Conservation (phyloP, 805 yeast species). For the Saccharomycopsis schoenii region DNA sequence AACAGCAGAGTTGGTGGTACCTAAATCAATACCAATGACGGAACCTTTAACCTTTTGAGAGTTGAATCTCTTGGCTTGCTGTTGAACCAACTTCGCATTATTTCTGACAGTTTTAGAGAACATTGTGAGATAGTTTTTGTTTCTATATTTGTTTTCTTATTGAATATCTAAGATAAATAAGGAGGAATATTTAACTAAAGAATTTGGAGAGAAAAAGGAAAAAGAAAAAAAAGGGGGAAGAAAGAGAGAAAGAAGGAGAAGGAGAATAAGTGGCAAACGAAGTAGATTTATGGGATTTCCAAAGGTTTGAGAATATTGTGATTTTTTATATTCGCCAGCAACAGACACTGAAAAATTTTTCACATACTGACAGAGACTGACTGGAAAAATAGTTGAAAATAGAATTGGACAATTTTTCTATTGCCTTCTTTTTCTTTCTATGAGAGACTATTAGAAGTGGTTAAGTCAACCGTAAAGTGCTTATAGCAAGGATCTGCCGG, state of each 20-base stretch:
- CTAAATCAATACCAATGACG: conserved; percentile 79
- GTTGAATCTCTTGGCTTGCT: conserved; percentile 17
- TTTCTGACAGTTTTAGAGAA: conserved; percentile 17
- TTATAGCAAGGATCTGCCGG: not conserved
- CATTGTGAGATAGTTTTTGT: conserved; percentile 5
- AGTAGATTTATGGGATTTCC: not conserved
- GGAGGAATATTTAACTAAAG: not conserved
- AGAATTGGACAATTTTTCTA: not conserved
- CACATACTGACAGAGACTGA: not conserved
- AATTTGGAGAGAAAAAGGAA: not conserved
- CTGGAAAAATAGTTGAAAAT: not conserved
- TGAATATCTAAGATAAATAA: not conserved
- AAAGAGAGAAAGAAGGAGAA: not conserved
- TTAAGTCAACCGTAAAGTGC: not conserved
- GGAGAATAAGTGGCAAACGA: not conserved
- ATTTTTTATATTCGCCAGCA: not conserved
- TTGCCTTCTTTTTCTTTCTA: not conserved
- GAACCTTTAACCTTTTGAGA: conserved; percentile 23
- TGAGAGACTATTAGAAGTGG: not conserved
- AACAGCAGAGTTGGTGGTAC: conserved; percentile 86
- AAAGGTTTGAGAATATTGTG: not conserved
- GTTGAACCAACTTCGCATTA: conserved; percentile 11
- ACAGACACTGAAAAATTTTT: not conserved
- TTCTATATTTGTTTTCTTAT: not conserved
- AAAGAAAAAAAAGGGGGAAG: not conserved